phyloP scores from a whole-genome alignment of 2,329 filamentous ascomycete species.

The Ophiostoma himal-ulmi region DNA sequence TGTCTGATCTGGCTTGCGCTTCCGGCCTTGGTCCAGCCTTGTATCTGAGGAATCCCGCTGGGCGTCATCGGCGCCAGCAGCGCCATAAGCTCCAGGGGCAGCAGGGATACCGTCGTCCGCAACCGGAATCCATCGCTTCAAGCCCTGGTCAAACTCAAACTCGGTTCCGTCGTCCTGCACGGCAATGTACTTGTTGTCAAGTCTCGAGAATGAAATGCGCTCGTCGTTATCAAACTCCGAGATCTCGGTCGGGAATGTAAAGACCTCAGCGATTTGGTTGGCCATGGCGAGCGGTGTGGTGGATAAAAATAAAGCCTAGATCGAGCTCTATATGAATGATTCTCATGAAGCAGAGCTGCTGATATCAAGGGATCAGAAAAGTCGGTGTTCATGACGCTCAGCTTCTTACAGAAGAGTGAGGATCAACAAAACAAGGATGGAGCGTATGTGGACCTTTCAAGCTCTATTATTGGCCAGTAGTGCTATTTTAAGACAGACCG shows the following conservation, averaged over 20 bases:
- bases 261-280: constrained; percentile 28
- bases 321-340: not conserved
- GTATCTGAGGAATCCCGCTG: constrained; percentile 25
- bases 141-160: constrained; percentile 69
- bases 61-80: not conserved
- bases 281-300: constrained; percentile 17
- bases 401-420: constrained; percentile 6
- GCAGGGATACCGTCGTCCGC: constrained; percentile 29
- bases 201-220: constrained; percentile 79
- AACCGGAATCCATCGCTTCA: constrained; percentile 67
- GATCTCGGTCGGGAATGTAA: constrained; percentile 53
- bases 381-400: not conserved
- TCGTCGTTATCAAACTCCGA: constrained; percentile 69
- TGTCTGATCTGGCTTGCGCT: constrained; percentile 39
- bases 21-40: constrained; percentile 31
- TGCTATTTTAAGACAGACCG: not conserved
- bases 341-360: not conserved
- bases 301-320: not conserved
- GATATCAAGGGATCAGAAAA: not conserved
- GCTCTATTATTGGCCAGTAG: constrained; percentile 9
- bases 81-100: not conserved
- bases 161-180: constrained; percentile 80
- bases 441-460: not conserved
- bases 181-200: constrained; percentile 74
- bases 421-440: constrained; percentile 20